Conservation (phyloP, 208 protist genomes). For the Balamuthia mandrillaris region DNA sequence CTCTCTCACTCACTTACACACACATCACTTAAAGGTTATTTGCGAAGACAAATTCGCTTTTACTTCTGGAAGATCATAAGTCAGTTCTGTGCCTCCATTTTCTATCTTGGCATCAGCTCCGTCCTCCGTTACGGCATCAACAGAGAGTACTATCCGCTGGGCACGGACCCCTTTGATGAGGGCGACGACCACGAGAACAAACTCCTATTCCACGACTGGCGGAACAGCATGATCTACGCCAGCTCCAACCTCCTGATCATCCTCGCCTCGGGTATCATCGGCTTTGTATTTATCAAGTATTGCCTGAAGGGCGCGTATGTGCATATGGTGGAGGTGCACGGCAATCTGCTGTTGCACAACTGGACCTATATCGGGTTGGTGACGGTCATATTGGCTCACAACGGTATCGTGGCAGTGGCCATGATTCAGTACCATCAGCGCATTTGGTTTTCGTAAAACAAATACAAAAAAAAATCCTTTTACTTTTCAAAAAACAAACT, state of each 20-base stretch:
- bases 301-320: slow-evolving; percentile 14
- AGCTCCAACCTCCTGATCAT: not conserved
- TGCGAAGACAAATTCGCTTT: slow-evolving; percentile 41
- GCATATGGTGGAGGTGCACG: not conserved
- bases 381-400: slow-evolving; percentile 21
- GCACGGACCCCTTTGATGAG: not conserved
- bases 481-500: not conserved
- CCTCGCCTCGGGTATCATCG: not conserved
- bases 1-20: not conserved
- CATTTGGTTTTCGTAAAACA: slow-evolving; percentile 11
- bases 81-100: slow-evolving; percentile 19
- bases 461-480: not conserved
- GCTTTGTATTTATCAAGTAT: not conserved
- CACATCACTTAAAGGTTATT: slow-evolving; percentile 11
- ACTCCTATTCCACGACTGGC: not conserved
- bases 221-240: slow-evolving; percentile 16
- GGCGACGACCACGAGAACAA: not conserved
- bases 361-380: slow-evolving; percentile 29
- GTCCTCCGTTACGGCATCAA: slow-evolving; percentile 45
- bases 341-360: slow-evolving; percentile 24
- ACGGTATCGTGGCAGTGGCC: slow-evolving; percentile 13
- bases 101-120: slow-evolving; percentile 34
- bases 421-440: slow-evolving; percentile 32
- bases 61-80: slow-evolving; percentile 37
- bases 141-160: not conserved